Conservation (phyloP, 2,329 filamentous ascomycete species). For the Chalara sp. region DNA sequence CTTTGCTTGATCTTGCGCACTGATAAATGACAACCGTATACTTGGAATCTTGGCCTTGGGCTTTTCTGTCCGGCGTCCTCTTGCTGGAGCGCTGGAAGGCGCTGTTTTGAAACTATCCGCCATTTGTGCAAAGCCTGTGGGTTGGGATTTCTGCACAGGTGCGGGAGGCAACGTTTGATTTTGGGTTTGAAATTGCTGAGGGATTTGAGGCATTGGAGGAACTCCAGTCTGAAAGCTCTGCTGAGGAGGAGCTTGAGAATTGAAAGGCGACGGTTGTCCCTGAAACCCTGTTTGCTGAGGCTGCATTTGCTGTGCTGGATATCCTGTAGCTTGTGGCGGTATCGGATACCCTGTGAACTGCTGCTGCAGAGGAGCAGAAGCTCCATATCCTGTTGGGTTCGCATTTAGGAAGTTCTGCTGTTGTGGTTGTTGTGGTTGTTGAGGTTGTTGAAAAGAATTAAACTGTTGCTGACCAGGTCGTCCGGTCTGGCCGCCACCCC, state of each 20-base stretch:
- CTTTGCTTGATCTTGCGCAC: conserved; percentile 87
- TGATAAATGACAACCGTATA: conserved; percentile 92
- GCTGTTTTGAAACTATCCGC: conserved; percentile 56
- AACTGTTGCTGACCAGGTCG: conserved; percentile 40
- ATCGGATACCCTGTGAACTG: conserved; percentile 45
- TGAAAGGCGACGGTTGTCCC: conserved; percentile 32
- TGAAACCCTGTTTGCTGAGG: conserved; percentile 55
- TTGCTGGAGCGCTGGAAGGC: conserved; percentile 33
- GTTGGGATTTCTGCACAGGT: conserved; percentile 57
- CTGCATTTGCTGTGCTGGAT: conserved; percentile 32
- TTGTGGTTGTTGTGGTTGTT: conserved; percentile 11
- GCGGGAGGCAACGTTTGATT: conserved; percentile 33
- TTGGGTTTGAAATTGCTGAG: conserved; percentile 24
- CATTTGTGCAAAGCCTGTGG: conserved; percentile 61
- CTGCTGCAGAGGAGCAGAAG: conserved; percentile 26
- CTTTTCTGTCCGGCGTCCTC: conserved; percentile 42
- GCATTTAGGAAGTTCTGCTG: conserved; percentile 29
- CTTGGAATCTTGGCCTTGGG: conserved; percentile 78
- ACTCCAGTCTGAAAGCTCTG: conserved; percentile 28
- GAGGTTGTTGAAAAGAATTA: conserved; percentile 16
- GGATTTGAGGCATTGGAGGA: conserved; percentile 27
- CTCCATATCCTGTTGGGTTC: conserved; percentile 27
- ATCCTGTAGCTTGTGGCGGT: conserved; percentile 37
- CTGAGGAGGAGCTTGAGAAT: conserved; percentile 40
- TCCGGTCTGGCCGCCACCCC: conserved; percentile 58